Percentiles rank a stretch among this genome's conserved stretches.
Evolutionary conservation across 1,284 basidiomycete genomes (phyloP).

Genomic region (Entoloma clypeatum): DNA sequence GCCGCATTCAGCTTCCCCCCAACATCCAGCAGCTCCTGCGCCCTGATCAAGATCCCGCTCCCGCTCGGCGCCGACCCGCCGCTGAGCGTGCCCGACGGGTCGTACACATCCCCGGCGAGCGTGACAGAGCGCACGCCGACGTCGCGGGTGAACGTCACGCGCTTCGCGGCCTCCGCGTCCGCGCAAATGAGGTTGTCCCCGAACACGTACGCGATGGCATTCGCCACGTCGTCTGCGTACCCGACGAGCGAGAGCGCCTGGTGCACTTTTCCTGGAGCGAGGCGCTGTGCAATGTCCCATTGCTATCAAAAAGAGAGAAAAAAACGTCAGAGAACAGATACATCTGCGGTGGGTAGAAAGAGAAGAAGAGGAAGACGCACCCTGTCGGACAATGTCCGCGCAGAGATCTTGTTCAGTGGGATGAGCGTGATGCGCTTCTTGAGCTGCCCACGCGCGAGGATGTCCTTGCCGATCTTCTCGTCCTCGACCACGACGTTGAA

Average conservation of each 20-base stretch:
- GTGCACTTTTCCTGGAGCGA: conserved; percentile 84
- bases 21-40: conserved; percentile 77
- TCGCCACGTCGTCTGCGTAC: conserved; percentile 81
- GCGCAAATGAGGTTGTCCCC: conserved; percentile 91
- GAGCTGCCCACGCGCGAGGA: conserved; percentile 81
- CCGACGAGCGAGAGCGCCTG: conserved; percentile 86
- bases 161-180: conserved; percentile 85
- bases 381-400: conserved; percentile 60
- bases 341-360: not conserved
- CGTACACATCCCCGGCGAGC: conserved; percentile 93
- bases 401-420: conserved; percentile 89
- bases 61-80: conserved; percentile 85
- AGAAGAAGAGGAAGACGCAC: conserved; percentile 35
- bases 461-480: conserved; percentile 82
- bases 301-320: conserved; percentile 44
- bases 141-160: conserved; percentile 77
- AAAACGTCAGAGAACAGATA: not conserved
- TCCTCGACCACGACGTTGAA: conserved; percentile 95
- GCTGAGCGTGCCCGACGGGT: conserved; percentile 91
- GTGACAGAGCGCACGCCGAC: conserved; percentile 85
- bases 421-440: conserved; percentile 93
- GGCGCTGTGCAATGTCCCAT: conserved; percentile 68
- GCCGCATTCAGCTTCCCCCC: conserved; percentile 53
- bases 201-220: conserved; percentile 94
- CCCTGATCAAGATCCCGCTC: conserved; percentile 77